Evolutionary conservation across 1,139 yeast species (phyloP).

Genomic region (Pichia sp.): DNA sequence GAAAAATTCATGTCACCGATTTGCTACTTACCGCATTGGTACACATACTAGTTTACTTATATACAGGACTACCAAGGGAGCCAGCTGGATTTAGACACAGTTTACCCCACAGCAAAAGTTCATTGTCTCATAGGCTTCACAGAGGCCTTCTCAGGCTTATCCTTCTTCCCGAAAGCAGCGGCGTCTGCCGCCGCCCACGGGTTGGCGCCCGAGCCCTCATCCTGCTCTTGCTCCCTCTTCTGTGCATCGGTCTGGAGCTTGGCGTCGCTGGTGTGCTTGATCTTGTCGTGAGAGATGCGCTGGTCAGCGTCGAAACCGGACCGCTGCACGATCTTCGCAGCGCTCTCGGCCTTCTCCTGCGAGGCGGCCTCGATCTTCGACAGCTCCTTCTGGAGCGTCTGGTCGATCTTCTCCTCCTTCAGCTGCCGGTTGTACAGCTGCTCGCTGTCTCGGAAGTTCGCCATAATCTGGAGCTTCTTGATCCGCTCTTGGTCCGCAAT

Average conservation of each 20-base stretch:
- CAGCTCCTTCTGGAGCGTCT: slow-evolving; percentile 25
- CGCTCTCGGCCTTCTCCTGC: slow-evolving; percentile 6
- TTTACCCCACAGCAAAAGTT: neutral
- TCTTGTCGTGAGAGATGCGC: neutral
- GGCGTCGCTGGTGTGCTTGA: slow-evolving; percentile 3
- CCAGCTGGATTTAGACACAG: neutral
- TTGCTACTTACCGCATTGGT: neutral
- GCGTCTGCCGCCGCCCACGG: slow-evolving; percentile 9
- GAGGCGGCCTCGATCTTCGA: slow-evolving; percentile 15
- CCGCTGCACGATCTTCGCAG: slow-evolving; percentile 9
- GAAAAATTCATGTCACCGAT: neutral
- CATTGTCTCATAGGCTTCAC: neutral
- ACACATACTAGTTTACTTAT: neutral
- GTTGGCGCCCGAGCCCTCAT: neutral
- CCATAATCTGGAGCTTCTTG: slow-evolving; percentile 49
- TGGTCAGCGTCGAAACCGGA: slow-evolving; percentile 3
- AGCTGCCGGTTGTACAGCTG: slow-evolving; percentile 29
- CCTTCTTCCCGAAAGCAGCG: neutral
- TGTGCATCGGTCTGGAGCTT: slow-evolving; percentile 9
- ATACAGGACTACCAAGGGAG: neutral
- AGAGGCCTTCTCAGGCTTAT: slow-evolving; percentile 7
- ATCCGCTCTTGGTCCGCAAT: slow-evolving; percentile 55
- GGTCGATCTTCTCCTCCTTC: slow-evolving; percentile 16
- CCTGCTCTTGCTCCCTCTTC: neutral
- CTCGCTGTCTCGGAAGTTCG: slow-evolving; percentile 56